A percentile compares a stretch with the other conserved stretches of the same genome.
phyloP scores from a whole-genome alignment of 768 basidiomycete species.

The Hericium rajendrae region DNA sequence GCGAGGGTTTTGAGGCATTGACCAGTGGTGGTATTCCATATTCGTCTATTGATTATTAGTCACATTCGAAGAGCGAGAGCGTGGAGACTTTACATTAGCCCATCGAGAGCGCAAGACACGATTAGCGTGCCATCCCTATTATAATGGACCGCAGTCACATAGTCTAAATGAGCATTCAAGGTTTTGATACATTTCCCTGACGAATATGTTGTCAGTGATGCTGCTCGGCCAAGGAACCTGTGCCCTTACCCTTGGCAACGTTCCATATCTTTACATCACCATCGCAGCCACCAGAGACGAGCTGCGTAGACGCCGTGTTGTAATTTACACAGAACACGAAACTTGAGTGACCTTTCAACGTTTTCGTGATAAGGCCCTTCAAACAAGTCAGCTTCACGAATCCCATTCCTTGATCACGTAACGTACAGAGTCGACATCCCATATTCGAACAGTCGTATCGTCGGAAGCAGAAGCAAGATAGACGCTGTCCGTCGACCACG shows the following conservation, averaged over 20 bases:
- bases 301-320: constrained; percentile 75
- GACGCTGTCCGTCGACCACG: constrained; percentile 79
- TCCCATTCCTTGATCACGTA: background rate
- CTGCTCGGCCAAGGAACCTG: background rate
- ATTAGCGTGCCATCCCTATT: constrained; percentile 87
- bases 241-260: constrained; percentile 53
- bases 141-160: constrained; percentile 91
- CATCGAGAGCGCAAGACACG: constrained; percentile 87
- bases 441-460: constrained; percentile 81
- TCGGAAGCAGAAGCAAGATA: constrained; percentile 89
- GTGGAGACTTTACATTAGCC: constrained; percentile 65
- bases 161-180: constrained; percentile 88
- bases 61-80: background rate
- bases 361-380: constrained; percentile 62
- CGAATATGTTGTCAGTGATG: background rate
- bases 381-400: background rate
- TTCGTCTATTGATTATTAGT: constrained; percentile 47
- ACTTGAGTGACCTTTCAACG: constrained; percentile 73
- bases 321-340: constrained; percentile 92
- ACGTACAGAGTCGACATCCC: constrained; percentile 76
- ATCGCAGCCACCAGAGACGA: constrained; percentile 90
- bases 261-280: constrained; percentile 94
- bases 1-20: constrained; percentile 95
- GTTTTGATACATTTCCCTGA: constrained; percentile 79
- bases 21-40: constrained; percentile 89